phyloP scores from a whole-genome alignment of 768 basidiomycete genomes.

The Wakefieldia striispora region DNA sequence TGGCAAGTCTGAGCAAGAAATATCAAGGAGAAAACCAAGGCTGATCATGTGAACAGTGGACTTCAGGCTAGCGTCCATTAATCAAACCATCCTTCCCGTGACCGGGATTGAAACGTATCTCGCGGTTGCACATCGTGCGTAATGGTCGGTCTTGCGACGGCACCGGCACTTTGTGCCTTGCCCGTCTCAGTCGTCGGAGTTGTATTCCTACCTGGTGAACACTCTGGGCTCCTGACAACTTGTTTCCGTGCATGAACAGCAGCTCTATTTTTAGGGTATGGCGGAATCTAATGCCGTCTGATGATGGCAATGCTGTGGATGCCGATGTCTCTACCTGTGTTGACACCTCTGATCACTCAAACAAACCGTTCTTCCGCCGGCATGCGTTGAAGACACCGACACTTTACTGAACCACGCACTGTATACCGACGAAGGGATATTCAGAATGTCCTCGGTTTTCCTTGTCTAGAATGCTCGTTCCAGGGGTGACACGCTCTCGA shows the following conservation, averaged over 20 bases:
- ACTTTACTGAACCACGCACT: too few species aligned
- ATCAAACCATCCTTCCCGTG: constrained; percentile 55
- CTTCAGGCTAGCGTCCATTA: constrained; percentile 43
- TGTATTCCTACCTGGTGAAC: constrained; percentile 48
- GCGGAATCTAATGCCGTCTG: constrained; percentile 38
- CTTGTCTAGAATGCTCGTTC: too few species aligned
- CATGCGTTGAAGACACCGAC: too few species aligned
- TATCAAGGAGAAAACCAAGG: not conserved
- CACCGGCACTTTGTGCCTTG: constrained; percentile 43
- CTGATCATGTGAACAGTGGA: not conserved
- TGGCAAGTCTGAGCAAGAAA: constrained; percentile 31
- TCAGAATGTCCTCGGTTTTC: too few species aligned
- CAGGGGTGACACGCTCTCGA: too few species aligned
- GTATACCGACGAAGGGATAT: too few species aligned
- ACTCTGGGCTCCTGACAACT: not conserved
- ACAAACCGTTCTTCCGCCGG: too few species aligned
- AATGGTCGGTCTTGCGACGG: constrained; percentile 45
- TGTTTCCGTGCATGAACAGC: not conserved
- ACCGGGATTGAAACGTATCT: constrained; percentile 43
- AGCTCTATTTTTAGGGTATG: constrained; percentile 36
- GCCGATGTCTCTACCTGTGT: not conserved
- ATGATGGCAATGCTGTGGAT: constrained; percentile 44
- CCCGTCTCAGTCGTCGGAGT: constrained; percentile 48
- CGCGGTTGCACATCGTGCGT: constrained; percentile 36
- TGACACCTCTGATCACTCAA: too few species aligned